Conservation (phyloP, 805 yeast genomes). For the Debaryomyces tyrocola region DNA sequence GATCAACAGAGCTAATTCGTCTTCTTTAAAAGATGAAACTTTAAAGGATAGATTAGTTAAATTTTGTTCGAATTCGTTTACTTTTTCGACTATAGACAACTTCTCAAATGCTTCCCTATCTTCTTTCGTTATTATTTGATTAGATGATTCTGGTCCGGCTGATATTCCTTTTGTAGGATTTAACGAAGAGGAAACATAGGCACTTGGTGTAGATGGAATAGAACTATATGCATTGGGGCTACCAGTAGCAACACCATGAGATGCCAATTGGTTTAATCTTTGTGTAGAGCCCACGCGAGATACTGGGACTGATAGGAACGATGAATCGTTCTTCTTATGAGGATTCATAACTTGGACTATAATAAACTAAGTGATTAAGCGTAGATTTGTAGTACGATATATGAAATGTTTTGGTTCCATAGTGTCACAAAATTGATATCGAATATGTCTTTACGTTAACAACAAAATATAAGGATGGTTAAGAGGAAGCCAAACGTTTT, state of each 20-base stretch:
- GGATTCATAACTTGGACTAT: conserved; percentile 21
- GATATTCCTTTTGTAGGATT: conserved; percentile 25
- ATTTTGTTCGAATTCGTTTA: conserved; percentile 29
- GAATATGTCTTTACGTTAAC: not conserved
- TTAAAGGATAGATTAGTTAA: conserved; percentile 27
- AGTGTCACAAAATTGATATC: not conserved
- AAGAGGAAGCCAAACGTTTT: conserved; percentile 2
- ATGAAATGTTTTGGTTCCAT: not conserved
- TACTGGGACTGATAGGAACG: conserved; percentile 33
- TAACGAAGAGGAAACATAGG: conserved; percentile 37
- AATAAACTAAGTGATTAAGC: too few species aligned
- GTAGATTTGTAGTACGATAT: too few species aligned
- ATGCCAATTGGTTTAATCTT: conserved; percentile 26
- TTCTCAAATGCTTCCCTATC: conserved; percentile 28
- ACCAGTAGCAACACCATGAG: conserved; percentile 2
- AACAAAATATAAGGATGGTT: not conserved
- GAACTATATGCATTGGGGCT: conserved; percentile 13
- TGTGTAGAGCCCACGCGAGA: conserved; percentile 36
- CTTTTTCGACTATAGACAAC: conserved; percentile 31
- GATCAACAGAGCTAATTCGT: conserved; percentile 23
- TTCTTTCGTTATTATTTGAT: conserved; percentile 17
- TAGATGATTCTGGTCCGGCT: conserved; percentile 25
- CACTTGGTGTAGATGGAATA: conserved; percentile 27
- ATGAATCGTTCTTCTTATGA: conserved; percentile 24
- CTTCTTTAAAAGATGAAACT: conserved; percentile 35